Evolutionary conservation across 192 early-diverging fungal genomes (phyloP).

Genomic region (Coemansia sp.): DNA sequence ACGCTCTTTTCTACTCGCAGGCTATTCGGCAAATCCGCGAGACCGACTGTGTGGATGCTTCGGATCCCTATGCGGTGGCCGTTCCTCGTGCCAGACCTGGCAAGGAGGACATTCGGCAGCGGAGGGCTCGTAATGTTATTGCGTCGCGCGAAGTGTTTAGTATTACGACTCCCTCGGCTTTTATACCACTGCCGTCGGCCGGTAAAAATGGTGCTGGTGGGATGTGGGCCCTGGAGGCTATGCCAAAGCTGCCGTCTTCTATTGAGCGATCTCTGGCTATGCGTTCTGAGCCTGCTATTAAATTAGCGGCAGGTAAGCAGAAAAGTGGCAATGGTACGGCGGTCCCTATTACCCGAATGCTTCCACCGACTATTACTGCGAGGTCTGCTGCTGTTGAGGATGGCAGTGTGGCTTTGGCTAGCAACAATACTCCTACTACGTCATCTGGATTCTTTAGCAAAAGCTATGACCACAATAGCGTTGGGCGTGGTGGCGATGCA

Average conservation of each 20-base stretch:
- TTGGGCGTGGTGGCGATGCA: neutral
- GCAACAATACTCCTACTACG: neutral
- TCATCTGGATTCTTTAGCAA: constrained; percentile 3
- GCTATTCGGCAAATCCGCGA: constrained; percentile 46
- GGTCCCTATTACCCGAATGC: constrained; percentile 30
- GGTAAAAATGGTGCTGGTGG: neutral
- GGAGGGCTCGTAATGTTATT: constrained; percentile 45
- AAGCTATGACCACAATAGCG: neutral
- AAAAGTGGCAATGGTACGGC: constrained; percentile 10
- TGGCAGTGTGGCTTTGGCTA: neutral
- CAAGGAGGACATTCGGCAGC: constrained; percentile 51
- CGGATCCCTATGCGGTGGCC: constrained; percentile 23
- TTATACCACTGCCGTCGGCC: constrained; percentile 23
- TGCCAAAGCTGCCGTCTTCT: constrained; percentile 5
- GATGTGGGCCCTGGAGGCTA: neutral
- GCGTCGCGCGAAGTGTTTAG: constrained; percentile 50
- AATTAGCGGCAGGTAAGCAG: constrained; percentile 12
- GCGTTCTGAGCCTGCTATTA: constrained; percentile 49
- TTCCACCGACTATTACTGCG: constrained; percentile 4
- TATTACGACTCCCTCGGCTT: constrained; percentile 34
- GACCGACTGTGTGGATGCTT: constrained; percentile 22
- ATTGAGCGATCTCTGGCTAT: constrained; percentile 24
- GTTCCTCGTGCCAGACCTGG: constrained; percentile 41
- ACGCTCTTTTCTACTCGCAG: constrained; percentile 54
- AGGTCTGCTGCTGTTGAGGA: constrained; percentile 7